Evolutionary conservation across 768 basidiomycete species (phyloP), one percentile per base, ranked within the genome.

Genomic region (Hypsizygus marmoreus): DNA sequence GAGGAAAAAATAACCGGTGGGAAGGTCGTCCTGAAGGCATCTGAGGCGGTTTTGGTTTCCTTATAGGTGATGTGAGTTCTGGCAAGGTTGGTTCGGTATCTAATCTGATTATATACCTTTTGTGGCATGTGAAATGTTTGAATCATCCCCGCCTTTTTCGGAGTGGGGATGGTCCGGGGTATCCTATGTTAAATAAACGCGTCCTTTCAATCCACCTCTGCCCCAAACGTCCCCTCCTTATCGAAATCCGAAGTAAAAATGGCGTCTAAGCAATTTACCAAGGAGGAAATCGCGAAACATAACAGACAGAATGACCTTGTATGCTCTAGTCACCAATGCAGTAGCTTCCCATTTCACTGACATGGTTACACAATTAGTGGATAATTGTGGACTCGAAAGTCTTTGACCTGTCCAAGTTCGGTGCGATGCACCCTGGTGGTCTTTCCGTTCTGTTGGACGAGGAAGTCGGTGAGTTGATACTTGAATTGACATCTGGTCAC

Each of bases 401-500:
- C 23, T 92, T 83, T 60, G 85, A 94, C 62, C 68, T 97, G 19
- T 82, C 84, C 41, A 84, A 81, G 58, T 95, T 97, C 67, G 80
- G 78, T 41, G 74, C 72, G 37, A 71, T 94, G 53, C 94, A 97
- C 58, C 94, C 91, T 1, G 94, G 93, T 37, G 93, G 93, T 9
- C 61, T 74, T 0, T 76, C 81, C 2, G 91, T 92, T 26, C 74
- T 97, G n/a, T 64, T 84, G n/a, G 84, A 89, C 56, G 66, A 73
- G 4, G 86, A 88, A 55, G 78, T 95, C 37, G 89, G 89, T 85
- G 46, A 46, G 84, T 24, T 19, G 14, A 26, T 20, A 8, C 29
- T 32, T 32, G 13, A 23, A 8, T 26, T 28, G n/a, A 14, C 4
- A 26, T 26, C 39, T 26, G 24, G 16, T 16, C 62, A 58, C 50